Base-by-base conservation (phyloP, 169 alveolate species). In the Plasmodium sp. region DNA sequence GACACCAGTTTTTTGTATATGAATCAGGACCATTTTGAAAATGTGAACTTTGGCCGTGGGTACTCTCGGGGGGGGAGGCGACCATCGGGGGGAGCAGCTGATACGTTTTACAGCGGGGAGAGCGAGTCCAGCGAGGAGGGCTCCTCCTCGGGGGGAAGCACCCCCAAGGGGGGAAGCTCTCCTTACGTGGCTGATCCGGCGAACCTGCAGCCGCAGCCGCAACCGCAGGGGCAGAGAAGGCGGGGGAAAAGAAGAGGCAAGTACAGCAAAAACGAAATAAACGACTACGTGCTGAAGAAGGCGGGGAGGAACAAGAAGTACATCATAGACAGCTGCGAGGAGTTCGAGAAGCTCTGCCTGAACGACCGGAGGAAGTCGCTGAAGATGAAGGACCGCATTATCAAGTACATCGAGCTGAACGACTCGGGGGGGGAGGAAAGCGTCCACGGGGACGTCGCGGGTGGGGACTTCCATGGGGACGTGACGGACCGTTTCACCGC, bases 341-440 rank as follows among this genome's bases (percentile, higher is more conserved):
- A 86, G 27, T 54, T 75, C 77, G 93, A 86, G n/a, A 79, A 86
- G 41, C 75, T 79, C 31, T 79, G 56, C 73, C 39, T 27, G 34
- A 71, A 80, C 48, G 88, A 80, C 18, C 73, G 43, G 51, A 62
- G 84, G 34, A 90, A 67, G 62, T 62, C 82, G 14, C 16, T 90
- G 9, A 90, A 90, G 72, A 90, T 80, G 39, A 67, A 79, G 14
- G 94, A 90, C 18, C 67, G 73, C 34, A 90, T 90, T 36, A 90
- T 79, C 16, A 80, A 81, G 51, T 90, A 80, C 51, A 90, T 90
- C 16, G 94, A 90, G 74, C 22, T 90, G 91, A 80, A 84, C 41
- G 45, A 16, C 10, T 39, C 73, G 10, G 74, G 43, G 16, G 74
- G 41, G 16, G 31, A 41, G 33, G 75, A 43, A 16, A 33, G 31